These are phyloP conservation scores for Kwoniella sp. DNA, from an alignment of 768 basidiomycete species.

Conservation along the genomic window DNA sequence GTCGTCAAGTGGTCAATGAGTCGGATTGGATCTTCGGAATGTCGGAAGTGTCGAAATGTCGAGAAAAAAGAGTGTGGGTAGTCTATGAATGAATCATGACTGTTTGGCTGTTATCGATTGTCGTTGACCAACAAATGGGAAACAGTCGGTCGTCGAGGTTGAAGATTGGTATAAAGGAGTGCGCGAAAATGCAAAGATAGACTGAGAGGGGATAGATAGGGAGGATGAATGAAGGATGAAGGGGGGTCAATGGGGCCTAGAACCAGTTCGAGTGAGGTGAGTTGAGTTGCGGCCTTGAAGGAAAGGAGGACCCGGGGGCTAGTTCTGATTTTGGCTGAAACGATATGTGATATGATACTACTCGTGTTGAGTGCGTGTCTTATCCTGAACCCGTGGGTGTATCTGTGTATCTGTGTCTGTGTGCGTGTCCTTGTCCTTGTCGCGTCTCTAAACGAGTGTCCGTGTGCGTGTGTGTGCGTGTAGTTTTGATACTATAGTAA, in stretches of 20 bases:
- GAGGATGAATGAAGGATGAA: neutral
- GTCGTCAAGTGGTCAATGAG: slow-evolving; percentile 1
- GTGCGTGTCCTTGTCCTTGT: neutral
- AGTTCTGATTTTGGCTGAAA: slow-evolving; percentile 23
- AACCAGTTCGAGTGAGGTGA: too few relatives aligned
- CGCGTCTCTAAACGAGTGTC: neutral
- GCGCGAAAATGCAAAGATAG: too few relatives aligned
- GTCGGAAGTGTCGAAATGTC: too few relatives aligned
- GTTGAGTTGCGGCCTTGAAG: too few relatives aligned
- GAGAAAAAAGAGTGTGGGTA: neutral
- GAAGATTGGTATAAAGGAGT: slow-evolving; percentile 3
- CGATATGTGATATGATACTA: too few relatives aligned
- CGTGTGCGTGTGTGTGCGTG: too few relatives aligned
- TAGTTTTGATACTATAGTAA: too few relatives aligned
- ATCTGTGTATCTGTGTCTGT: neutral
- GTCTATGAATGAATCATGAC: slow-evolving; percentile 1
- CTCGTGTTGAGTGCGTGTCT: neutral
- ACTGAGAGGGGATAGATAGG: too few relatives aligned
- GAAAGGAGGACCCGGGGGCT: too few relatives aligned
- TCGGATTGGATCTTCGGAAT: too few relatives aligned
- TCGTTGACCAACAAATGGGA: neutral
- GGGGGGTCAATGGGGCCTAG: too few relatives aligned
- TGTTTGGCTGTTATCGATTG: neutral
- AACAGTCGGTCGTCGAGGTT: neutral
- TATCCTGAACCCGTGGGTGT: neutral